Evolutionary conservation across 2,329 filamentous ascomycete genomes (phyloP), one percentile per base, ranked within the genome.

Genomic region (Diaporthe longicolla): DNA sequence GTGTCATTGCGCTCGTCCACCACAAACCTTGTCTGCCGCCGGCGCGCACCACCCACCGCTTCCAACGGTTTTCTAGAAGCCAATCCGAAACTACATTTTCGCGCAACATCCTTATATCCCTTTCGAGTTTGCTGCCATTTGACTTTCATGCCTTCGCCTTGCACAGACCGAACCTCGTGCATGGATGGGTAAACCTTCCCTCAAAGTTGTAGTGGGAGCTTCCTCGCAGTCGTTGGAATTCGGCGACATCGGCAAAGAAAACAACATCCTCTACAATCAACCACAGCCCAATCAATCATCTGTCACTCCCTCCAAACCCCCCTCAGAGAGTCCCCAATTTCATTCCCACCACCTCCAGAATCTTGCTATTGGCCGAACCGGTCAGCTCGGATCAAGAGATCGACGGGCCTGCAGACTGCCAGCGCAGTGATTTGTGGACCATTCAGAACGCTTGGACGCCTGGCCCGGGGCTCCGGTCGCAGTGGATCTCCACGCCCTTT

Each of bases 401-500:
- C 52, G 52, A 45, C 52, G 21, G 37, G 50, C 29, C 68, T 57
- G 55, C 26, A 50, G 48, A 59, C 69, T 63, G 69, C 69, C 69
- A 71, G 45, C 58, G 69, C 69, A 71, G 69, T 61, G 45, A 50
- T 58, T 63, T 71, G 69, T 71, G 69, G 69, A 58, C 69, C 69
- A 71, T 35, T 26, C 57, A 55, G 54, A 57, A 58, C 40, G 40
- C 72, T 57, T 50, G 58, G 29, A 57, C 29, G 57, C 24, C 17
- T 32, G 55, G 55, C 63, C 63, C 55, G 48, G 48, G 70, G 63
- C 26, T 65, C 29, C 29, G 73, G 69, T 54, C 26, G 26, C 54
- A 21, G 70, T 69, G 73, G 73, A 79, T 74, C 63, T 52, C 32
- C 76, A 63, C 59, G 61, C 15, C 45, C 63, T 71, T 73, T 57